Percentiles rank a stretch among this genome's conserved stretches.
Conservation (phyloP, 352 stramenopile species). For the Globisporangium mamillatum region DNA sequence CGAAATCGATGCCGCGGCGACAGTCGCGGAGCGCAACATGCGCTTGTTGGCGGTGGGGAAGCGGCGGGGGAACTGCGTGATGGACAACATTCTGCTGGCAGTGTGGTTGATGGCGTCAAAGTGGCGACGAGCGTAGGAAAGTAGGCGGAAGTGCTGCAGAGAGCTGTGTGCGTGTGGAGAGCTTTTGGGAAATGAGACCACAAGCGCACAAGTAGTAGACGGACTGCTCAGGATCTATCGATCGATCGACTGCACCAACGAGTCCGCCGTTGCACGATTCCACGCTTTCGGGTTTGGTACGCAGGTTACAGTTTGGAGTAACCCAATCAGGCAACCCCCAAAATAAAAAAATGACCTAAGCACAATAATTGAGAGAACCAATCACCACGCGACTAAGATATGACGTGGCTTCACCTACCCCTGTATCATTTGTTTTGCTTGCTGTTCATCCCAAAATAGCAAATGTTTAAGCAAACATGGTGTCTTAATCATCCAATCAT, state of each 20-base stretch:
- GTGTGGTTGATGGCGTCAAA: slow-evolving; percentile 3
- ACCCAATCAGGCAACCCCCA: no score
- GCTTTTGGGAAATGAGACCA: slow-evolving; percentile 14
- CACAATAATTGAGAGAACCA: no score
- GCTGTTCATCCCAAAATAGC: neutral
- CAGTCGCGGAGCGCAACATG: slow-evolving; percentile 26
- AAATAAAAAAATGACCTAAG: no score
- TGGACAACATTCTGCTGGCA: slow-evolving; percentile 52
- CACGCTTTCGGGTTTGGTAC: neutral
- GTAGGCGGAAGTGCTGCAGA: neutral
- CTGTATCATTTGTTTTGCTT: no score
- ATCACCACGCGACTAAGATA: no score
- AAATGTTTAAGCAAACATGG: neutral
- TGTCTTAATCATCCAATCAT: neutral
- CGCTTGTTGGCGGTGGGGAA: slow-evolving; percentile 76
- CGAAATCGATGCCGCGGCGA: slow-evolving; percentile 5
- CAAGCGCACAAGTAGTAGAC: neutral
- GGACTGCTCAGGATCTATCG: neutral
- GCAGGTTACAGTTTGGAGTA: no score
- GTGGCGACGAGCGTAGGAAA: neutral
- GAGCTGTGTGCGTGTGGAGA: neutral
- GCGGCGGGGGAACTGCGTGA: slow-evolving; percentile 79
- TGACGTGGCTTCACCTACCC: no score
- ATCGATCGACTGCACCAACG: neutral
- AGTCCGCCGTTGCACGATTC: slow-evolving; percentile 1